These are phyloP conservation scores for Aspergillus carbonarius DNA, from an alignment of 2,329 filamentous ascomycete genomes.

Conservation along the genomic window DNA sequence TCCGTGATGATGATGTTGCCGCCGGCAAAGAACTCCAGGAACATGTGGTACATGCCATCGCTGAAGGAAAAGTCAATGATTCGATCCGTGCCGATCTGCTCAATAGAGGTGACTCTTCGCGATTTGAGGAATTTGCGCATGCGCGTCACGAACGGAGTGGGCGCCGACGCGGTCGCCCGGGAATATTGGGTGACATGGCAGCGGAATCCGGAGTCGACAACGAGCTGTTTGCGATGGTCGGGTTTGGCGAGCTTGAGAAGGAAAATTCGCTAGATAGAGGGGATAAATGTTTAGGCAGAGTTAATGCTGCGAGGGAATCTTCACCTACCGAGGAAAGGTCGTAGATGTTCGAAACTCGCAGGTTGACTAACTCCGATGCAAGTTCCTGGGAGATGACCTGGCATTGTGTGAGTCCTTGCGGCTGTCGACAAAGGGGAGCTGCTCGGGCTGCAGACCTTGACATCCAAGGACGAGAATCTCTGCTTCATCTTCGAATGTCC, in stretches of 20 bases:
- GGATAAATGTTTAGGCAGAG: not conserved
- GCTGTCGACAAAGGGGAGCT: not conserved
- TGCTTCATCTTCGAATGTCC: constrained; percentile 52
- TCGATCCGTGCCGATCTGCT: constrained; percentile 87
- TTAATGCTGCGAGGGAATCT: not conserved
- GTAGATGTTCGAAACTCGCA: constrained; percentile 91
- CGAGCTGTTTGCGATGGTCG: constrained; percentile 80
- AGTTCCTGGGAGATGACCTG: constrained; percentile 96
- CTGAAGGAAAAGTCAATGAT: constrained; percentile 92
- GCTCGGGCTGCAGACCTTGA: constrained; percentile 45
- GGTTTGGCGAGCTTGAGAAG: constrained; percentile 93
- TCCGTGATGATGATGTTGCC: constrained; percentile 95
- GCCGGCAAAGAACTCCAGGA: constrained; percentile 92
- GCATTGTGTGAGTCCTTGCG: constrained; percentile 2
- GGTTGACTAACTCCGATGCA: constrained; percentile 67
- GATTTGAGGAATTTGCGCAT: constrained; percentile 88
- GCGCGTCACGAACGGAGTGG: constrained; percentile 80
- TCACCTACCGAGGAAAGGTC: constrained; percentile 74
- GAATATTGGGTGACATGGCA: constrained; percentile 91
- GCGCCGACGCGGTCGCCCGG: constrained; percentile 78
- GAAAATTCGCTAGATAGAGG: constrained; percentile 68
- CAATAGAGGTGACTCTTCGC: constrained; percentile 73
- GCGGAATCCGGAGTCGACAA: constrained; percentile 94
- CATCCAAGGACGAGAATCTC: constrained; percentile 58
- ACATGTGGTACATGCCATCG: constrained; percentile 83